These are phyloP conservation scores for Acanthamoeba castellanii DNA, from an alignment of 208 protist genomes.

Conservation along the genomic window DNA sequence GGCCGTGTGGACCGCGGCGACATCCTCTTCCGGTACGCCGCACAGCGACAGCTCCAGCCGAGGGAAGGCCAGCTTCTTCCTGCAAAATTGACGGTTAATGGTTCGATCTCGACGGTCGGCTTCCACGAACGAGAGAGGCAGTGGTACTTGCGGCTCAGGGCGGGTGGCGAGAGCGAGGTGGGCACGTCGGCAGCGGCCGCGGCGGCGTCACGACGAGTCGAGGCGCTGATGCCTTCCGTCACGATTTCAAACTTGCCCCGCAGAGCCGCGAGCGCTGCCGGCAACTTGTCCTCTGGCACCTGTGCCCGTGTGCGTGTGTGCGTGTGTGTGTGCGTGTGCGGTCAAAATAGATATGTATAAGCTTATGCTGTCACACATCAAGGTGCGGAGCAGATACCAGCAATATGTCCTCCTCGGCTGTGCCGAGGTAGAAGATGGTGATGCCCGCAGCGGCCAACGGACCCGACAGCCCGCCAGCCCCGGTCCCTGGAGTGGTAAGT, in stretches of 20 bases:
- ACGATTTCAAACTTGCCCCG: slow-evolving; percentile 59
- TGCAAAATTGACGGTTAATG: neutral
- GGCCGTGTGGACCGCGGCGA: slow-evolving; percentile 23
- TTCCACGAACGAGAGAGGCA: neutral
- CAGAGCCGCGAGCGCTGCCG: slow-evolving; percentile 9
- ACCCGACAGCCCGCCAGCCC: neutral
- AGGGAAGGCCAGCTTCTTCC: slow-evolving; percentile 58
- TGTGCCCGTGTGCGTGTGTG: neutral
- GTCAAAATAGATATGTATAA: neutral
- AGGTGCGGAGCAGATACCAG: neutral
- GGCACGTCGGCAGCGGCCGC: neutral
- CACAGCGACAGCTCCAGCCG: slow-evolving; percentile 44
- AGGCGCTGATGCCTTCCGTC: slow-evolving; percentile 67
- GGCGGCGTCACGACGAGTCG: neutral
- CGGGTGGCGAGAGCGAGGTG: slow-evolving; percentile 1
- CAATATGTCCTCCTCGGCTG: slow-evolving; percentile 32
- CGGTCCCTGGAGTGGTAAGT: neutral
- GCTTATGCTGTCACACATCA: neutral
- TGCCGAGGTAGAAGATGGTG: slow-evolving; percentile 73
- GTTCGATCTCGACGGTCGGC: no score
- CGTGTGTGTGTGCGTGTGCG: neutral
- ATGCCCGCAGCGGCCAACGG: slow-evolving; percentile 57
- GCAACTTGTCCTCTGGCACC: slow-evolving; percentile 66
- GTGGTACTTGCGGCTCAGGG: neutral
- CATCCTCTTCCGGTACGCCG: neutral